A percentile compares a stretch with the other conserved stretches of the same genome.
Evolutionary conservation across 306 rosid species (phyloP).

Genomic region (Canavalia gladiata): DNA sequence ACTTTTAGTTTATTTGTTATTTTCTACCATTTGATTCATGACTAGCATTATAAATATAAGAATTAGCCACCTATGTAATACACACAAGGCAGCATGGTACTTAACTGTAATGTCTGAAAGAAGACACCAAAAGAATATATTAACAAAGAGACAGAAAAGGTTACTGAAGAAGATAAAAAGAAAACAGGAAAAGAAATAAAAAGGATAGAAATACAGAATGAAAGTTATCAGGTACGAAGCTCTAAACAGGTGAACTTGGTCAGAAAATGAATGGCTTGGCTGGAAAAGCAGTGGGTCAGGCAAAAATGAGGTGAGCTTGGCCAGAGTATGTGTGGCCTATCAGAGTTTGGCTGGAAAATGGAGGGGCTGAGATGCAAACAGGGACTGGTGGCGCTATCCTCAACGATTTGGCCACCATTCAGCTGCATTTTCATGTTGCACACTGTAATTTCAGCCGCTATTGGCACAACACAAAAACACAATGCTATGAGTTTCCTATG

Average conservation of each 20-base stretch:
- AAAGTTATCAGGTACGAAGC: too few relatives aligned
- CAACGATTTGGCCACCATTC: background rate
- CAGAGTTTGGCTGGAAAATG: background rate
- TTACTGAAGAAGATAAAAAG: background rate
- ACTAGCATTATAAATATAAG: conserved; percentile 11
- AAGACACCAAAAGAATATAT: background rate
- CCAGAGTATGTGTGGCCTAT: background rate
- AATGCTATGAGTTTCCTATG: background rate
- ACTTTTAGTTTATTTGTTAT: background rate
- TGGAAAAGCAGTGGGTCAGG: background rate
- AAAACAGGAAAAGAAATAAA: too few relatives aligned
- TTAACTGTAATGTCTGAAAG: background rate
- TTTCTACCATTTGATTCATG: background rate
- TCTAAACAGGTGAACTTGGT: too few relatives aligned
- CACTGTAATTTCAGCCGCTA: background rate
- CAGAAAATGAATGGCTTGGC: background rate
- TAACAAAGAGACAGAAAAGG: background rate
- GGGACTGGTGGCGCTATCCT: background rate
- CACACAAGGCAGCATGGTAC: background rate
- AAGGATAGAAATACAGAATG: too few relatives aligned
- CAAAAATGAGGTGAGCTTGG: background rate
- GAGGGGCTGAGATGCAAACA: background rate
- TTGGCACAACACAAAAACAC: background rate
- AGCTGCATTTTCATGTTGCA: background rate
- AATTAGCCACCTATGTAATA: background rate